A percentile compares a stretch with the other conserved stretches of the same genome.
phyloP scores from a whole-genome alignment of 495 filamentous ascomycete species.

The Penicillium turbatum region DNA sequence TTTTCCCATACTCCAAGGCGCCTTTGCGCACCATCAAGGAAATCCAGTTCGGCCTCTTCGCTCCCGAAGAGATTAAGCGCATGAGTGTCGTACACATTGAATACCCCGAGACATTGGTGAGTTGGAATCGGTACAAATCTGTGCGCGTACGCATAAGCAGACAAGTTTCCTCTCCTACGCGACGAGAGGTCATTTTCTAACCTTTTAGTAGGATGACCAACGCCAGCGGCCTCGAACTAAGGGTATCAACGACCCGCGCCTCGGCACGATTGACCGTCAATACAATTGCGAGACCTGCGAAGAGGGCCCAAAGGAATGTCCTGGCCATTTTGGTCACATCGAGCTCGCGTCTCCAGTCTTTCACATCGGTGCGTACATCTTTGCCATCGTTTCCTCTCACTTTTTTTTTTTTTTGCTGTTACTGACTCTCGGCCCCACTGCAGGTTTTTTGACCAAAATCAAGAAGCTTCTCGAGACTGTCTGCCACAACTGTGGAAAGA shows the following conservation, averaged over 20 bases:
- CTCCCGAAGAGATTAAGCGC: conserved; percentile 94
- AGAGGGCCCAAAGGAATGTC: conserved; percentile 90
- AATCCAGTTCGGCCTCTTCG: conserved; percentile 96
- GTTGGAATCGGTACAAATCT: conserved; percentile 11
- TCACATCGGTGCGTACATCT: conserved; percentile 56
- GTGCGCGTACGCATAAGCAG: not conserved
- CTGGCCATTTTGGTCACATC: conserved; percentile 96
- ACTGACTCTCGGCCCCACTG: conserved; percentile 28
- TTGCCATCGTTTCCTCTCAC: conserved; percentile 20
- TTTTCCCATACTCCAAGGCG: conserved; percentile 88
- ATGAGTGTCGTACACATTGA: conserved; percentile 92
- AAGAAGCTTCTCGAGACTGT: conserved; percentile 98
- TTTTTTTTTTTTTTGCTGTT: not conserved
- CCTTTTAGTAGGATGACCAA: conserved; percentile 65
- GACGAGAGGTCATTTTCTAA: conserved; percentile 19
- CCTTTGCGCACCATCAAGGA: conserved; percentile 92
- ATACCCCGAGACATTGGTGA: conserved; percentile 94
- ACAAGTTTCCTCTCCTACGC: conserved; percentile 7
- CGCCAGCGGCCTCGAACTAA: conserved; percentile 78
- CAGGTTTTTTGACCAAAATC: conserved; percentile 91
- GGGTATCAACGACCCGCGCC: conserved; percentile 87
- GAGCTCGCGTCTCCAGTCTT: conserved; percentile 93
- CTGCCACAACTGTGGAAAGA: conserved; percentile 96
- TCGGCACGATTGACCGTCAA: conserved; percentile 91
- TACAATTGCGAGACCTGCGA: conserved; percentile 93